Evolutionary conservation across 2,329 filamentous ascomycete species (phyloP).

Genomic region (Fusarium dimerum): DNA sequence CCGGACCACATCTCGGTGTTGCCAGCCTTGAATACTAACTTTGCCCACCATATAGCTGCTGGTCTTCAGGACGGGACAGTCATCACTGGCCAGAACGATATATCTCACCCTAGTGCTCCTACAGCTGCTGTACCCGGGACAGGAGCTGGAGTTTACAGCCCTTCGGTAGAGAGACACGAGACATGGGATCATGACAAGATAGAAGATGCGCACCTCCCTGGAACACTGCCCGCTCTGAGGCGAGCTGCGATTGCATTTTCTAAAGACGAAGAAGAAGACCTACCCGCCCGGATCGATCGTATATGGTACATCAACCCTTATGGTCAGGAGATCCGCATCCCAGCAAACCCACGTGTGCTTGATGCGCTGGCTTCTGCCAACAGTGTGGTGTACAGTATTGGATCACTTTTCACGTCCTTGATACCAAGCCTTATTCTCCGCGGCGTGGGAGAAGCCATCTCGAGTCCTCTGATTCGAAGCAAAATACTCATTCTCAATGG

Average conservation of each 20-base stretch:
- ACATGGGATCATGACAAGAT: constrained; percentile 62
- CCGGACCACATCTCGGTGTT: constrained; percentile 76
- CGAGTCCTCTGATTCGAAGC: constrained; percentile 49
- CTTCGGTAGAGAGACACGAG: constrained; percentile 43
- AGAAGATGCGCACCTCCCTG: constrained; percentile 80
- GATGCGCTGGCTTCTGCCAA: constrained; percentile 64
- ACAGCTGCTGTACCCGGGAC: constrained; percentile 45
- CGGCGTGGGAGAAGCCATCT: constrained; percentile 66
- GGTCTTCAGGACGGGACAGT: constrained; percentile 72
- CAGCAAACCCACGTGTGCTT: constrained; percentile 79
- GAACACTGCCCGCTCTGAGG: constrained; percentile 76
- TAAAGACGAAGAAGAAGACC: constrained; percentile 73
- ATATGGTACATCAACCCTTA: constrained; percentile 99
- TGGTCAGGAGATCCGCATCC: constrained; percentile 89
- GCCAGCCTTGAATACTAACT: constrained; percentile 91
- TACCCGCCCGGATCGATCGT: constrained; percentile 74
- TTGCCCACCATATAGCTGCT: constrained; percentile 91
- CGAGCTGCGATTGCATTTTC: constrained; percentile 81
- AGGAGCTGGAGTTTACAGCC: constrained; percentile 31
- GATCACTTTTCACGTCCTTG: constrained; percentile 89
- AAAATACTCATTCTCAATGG: constrained; percentile 88
- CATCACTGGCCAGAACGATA: constrained; percentile 91
- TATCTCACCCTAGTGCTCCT: constrained; percentile 77
- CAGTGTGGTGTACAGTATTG: constrained; percentile 86
- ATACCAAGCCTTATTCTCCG: constrained; percentile 77